Percentiles rank a stretch among this genome's conserved stretches.
These are phyloP conservation scores for Globisporangium acanthophoron DNA, from an alignment of 352 stramenopile genomes.

Conservation along the genomic window DNA sequence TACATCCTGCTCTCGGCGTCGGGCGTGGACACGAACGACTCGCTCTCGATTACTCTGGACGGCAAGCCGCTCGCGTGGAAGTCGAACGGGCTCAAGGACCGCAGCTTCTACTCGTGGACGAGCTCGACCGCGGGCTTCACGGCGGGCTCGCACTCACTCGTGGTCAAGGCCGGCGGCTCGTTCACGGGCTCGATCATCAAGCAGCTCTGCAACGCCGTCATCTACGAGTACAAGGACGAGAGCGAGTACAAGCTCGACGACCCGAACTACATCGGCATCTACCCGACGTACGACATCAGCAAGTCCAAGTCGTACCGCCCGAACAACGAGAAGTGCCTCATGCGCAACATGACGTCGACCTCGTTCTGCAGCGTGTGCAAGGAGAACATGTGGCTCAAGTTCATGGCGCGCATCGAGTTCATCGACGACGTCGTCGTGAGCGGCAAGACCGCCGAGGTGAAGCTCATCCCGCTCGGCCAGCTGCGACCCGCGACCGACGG, in stretches of 20 bases:
- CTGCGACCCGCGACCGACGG: conserved; percentile 18
- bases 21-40: conserved; percentile 17
- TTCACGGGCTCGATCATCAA: conserved; percentile 22
- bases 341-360: conserved; percentile 35
- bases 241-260: conserved; percentile 18
- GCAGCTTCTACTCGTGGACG: conserved; percentile 23
- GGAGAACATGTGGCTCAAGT: conserved; percentile 34
- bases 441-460: too few species aligned
- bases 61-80: conserved; percentile 16
- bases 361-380: conserved; percentile 33
- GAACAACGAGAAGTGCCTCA: conserved; percentile 29
- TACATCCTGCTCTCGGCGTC: conserved; percentile 22
- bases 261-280: conserved; percentile 19
- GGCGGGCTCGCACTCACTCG: conserved; percentile 19
- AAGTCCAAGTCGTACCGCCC: conserved; percentile 25
- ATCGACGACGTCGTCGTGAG: conserved; percentile 24
- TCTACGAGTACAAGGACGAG: conserved; percentile 27
- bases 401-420: conserved; percentile 26
- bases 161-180: conserved; percentile 18
- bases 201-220: conserved; percentile 23
- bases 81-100: conserved; percentile 23
- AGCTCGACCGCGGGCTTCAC: conserved; percentile 17
- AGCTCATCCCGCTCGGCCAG: conserved; percentile 29
- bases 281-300: conserved; percentile 26
- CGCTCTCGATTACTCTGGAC: conserved; percentile 21